phyloP scores from a whole-genome alignment of 2,329 filamentous ascomycete species.

The Akanthomyces dipterigenus region DNA sequence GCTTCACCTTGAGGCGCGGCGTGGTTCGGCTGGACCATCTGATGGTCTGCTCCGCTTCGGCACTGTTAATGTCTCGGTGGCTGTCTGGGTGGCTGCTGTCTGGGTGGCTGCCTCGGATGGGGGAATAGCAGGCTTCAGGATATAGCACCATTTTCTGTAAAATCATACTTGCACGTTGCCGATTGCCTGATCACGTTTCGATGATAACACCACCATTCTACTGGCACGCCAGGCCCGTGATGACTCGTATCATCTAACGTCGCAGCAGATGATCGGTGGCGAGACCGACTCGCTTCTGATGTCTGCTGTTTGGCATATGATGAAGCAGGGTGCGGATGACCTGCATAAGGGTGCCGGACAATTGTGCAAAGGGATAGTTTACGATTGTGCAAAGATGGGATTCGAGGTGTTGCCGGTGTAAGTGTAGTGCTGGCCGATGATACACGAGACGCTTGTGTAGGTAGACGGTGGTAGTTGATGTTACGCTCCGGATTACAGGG shows the following conservation, averaged over 20 bases:
- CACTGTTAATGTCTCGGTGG: not conserved
- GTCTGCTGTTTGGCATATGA: not conserved
- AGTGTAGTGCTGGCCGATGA: too few species aligned
- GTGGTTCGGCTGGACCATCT: constrained; percentile 1
- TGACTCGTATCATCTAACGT: not conserved
- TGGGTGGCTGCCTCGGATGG: not conserved
- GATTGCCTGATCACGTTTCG: not conserved
- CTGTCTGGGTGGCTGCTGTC: too few species aligned
- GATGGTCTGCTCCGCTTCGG: constrained; percentile 1
- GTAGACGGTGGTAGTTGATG: too few species aligned
- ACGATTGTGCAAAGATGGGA: not conserved
- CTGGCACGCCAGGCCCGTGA: not conserved
- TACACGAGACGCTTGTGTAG: too few species aligned
- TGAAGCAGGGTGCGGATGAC: not conserved
- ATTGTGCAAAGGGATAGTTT: not conserved
- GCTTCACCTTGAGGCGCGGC: not conserved
- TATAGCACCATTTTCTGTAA: not conserved
- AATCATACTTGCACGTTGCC: not conserved
- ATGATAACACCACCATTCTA: not conserved
- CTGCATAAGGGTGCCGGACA: not conserved
- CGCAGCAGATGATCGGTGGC: not conserved
- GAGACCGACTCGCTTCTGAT: constrained; percentile 1
- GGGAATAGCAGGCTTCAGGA: not conserved
- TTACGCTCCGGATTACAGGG: too few species aligned
- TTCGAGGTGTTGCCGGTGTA: too few species aligned